Conservation (phyloP, 495 filamentous ascomycete genomes). For the Amphirosellinia nigrospora region DNA sequence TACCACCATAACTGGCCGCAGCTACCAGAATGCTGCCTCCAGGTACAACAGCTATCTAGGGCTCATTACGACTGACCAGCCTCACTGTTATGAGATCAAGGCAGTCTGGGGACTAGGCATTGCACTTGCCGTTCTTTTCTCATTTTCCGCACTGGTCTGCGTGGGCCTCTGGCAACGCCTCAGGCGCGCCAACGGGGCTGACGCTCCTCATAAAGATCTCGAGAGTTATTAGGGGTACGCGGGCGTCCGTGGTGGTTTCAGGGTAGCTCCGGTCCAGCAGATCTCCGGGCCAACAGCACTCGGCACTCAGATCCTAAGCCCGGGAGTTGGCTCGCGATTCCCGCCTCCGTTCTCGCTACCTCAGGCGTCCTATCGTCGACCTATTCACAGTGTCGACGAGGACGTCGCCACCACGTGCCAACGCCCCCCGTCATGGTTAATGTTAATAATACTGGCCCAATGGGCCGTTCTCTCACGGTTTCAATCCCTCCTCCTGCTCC, state of each 20-base stretch:
- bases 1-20: conserved; percentile 30
- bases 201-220: conserved; percentile 41
- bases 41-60: conserved; percentile 39
- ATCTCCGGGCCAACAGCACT: conserved; percentile 35
- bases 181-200: conserved; percentile 20
- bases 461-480: conserved; percentile 24
- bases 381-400: conserved; percentile 26
- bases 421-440: conserved; percentile 24
- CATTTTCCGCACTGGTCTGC: conserved; percentile 65
- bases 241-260: conserved; percentile 42
- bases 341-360: conserved; percentile 30
- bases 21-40: conserved; percentile 32
- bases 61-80: conserved; percentile 54
- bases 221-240: conserved; percentile 52
- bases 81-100: conserved; percentile 85
- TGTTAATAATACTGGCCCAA: conserved; percentile 26
- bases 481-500: conserved; percentile 22
- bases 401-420: conserved; percentile 28
- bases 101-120: conserved; percentile 88
- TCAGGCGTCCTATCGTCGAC: conserved; percentile 33
- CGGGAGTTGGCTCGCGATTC: conserved; percentile 27
- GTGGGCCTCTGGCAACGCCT: conserved; percentile 61
- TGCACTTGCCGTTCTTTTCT: conserved; percentile 78
- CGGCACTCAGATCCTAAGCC: conserved; percentile 35
- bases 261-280: conserved; percentile 28